Percentiles rank a stretch among this genome's conserved stretches.
These are phyloP conservation scores for Omphalea diandra DNA, from an alignment of 441 rosid species.

Conservation along the genomic window DNA sequence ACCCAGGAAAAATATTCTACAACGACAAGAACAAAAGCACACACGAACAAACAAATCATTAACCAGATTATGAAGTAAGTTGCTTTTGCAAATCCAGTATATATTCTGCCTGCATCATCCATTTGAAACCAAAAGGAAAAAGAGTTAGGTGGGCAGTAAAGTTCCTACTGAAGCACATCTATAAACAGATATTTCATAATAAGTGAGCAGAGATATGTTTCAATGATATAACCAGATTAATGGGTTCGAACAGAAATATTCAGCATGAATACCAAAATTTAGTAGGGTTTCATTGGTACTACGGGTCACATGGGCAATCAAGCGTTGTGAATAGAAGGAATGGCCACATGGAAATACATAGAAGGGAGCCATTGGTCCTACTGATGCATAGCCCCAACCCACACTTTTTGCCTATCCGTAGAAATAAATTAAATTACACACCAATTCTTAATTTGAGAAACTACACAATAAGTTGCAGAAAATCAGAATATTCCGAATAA, in stretches of 20 bases:
- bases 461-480: background rate
- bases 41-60: background rate
- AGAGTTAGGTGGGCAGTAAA: background rate
- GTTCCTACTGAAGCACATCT: background rate
- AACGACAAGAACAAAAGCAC: background rate
- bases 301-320: conserved; percentile 88
- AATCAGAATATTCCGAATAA: background rate
- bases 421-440: background rate
- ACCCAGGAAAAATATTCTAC: conserved; percentile 72
- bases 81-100: conserved; percentile 92
- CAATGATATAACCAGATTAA: background rate
- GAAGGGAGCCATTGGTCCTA: conserved; percentile 90
- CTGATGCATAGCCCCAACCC: conserved; percentile 66
- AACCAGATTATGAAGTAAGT: too few species aligned
- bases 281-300: conserved; percentile 77
- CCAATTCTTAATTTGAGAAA: background rate
- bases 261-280: conserved; percentile 23
- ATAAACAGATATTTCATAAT: conserved; percentile 1
- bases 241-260: background rate
- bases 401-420: conserved; percentile 1
- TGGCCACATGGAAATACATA: conserved; percentile 97
- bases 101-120: conserved; percentile 64
- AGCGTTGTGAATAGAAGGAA: conserved; percentile 86
- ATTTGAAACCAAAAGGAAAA: conserved; percentile 15
- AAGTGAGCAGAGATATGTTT: background rate